Conservation (phyloP, 352 stramenopile species). For the Pythium rishiriense region DNA sequence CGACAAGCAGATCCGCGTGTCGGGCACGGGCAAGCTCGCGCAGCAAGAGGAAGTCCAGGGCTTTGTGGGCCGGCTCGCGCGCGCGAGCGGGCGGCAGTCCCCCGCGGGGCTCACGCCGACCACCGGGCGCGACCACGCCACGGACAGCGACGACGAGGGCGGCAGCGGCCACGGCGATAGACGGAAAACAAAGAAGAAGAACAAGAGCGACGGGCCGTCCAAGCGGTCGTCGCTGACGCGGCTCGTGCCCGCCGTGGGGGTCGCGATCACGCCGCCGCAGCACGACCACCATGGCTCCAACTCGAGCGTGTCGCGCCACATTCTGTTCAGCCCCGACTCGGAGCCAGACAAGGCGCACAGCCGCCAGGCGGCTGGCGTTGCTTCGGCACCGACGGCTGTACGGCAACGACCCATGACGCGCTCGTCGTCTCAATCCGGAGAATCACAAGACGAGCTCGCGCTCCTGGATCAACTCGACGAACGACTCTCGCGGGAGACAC, state of each 20-base stretch:
- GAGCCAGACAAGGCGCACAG: slow-evolving; percentile 5
- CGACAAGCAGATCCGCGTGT: slow-evolving; percentile 79
- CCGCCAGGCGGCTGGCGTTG: background rate
- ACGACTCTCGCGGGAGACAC: slow-evolving; percentile 24
- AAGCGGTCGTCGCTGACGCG: slow-evolving; percentile 28
- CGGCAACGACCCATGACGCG: background rate
- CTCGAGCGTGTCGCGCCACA: slow-evolving; percentile 37
- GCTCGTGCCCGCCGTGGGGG: slow-evolving; percentile 6
- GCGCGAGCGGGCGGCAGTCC: slow-evolving; percentile 44
- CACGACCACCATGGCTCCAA: slow-evolving; percentile 9
- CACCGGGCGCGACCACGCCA: background rate
- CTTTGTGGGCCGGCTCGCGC: slow-evolving; percentile 60
- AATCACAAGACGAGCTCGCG: slow-evolving; percentile 66
- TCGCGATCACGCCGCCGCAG: slow-evolving; percentile 2
- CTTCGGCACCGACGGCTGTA: background rate
- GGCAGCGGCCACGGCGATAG: background rate
- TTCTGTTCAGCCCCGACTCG: slow-evolving; percentile 48
- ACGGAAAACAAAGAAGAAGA: slow-evolving; percentile 3
- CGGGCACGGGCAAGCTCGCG: slow-evolving; percentile 64
- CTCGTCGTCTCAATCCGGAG: slow-evolving; percentile 18
- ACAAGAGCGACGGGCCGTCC: slow-evolving; percentile 6
- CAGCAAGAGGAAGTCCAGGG: slow-evolving; percentile 70
- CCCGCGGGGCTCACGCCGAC: slow-evolving; percentile 7
- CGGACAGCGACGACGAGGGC: slow-evolving; percentile 6
- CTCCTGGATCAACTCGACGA: slow-evolving; percentile 50